Base-by-base conservation (phyloP, 441 rosid species). In the Sinapis alba region DNA sequence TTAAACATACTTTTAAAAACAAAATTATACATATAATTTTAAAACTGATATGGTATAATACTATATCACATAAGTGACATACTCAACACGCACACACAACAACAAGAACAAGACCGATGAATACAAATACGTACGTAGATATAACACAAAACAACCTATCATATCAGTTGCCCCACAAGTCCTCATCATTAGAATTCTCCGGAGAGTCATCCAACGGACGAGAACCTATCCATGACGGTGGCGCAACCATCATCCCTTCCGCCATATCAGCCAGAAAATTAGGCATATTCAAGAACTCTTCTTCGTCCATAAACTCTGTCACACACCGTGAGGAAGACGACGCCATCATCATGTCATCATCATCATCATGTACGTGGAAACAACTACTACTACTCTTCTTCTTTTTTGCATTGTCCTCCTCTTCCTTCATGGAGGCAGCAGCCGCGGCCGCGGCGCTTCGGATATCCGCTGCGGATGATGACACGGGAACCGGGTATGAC, bases 241-340 rank as follows among this genome's bases (percentile, higher is more conserved):
- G 98, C 0, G 93, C 85, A 68, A 91, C 78, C 87, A 94, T 76
- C 96, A 94, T 87, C 62, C 97, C 98, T 74, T 84, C 96, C 0
- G 98, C 98, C 98, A 94, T 94, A 72, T 90, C 89, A 78, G 90
- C 93, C 61, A 94, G 74, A 80, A 94, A 72, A 78, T 85, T 89
- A 12, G 98, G 98, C 92, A 94, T 83, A 72, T 89, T 88, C 68
- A 91, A 84, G 62, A 90, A 63, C 3, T 78, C 97, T 45, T 93
- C 98, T 80, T 88, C 96, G 57, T 94, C 98, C 8, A 93, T 71
- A 71, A 84, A 94, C 27, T 81, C 94, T 34, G 71, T 43, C 30
- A 70, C 65, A 54, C 59, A 64, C 71, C 71, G 59, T 56, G 79
- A 69, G 1, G 69, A 57, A 63, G 69, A 57, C 56, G 64, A 64